A percentile compares a stretch with the other conserved stretches of the same genome.
Evolutionary conservation across 1,284 basidiomycete genomes (phyloP).

Genomic region (Phylloboletellus chloephorus): DNA sequence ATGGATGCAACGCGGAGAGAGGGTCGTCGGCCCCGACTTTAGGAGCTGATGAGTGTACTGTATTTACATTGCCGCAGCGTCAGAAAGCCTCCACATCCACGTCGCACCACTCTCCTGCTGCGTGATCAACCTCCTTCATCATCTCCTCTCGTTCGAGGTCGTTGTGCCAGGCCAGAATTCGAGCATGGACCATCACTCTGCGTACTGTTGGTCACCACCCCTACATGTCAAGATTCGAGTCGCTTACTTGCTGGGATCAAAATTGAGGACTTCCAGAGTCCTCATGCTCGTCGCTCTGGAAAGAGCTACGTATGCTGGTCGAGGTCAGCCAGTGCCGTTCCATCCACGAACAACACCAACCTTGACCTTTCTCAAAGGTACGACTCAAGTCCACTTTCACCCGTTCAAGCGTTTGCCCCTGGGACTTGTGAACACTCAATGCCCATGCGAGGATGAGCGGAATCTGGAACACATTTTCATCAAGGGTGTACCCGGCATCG

Average conservation of each 20-base stretch:
- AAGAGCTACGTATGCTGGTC: constrained; percentile 85
- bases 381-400: constrained; percentile 64
- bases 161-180: constrained; percentile 31
- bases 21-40: background rate
- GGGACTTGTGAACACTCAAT: constrained; percentile 81
- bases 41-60: too few species aligned
- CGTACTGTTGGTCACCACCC: background rate
- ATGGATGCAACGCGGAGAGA: constrained; percentile 1
- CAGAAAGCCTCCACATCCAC: constrained; percentile 18
- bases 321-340: constrained; percentile 1
- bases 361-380: constrained; percentile 80
- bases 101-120: constrained; percentile 18
- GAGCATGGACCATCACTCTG: constrained; percentile 48
- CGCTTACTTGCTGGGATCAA: constrained; percentile 65
- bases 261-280: constrained; percentile 79
- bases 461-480: constrained; percentile 40
- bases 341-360: constrained; percentile 29
- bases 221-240: background rate
- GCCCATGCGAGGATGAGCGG: constrained; percentile 81
- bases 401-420: constrained; percentile 77
- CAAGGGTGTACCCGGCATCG: background rate
- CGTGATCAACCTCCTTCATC: constrained; percentile 1
- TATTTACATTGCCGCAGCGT: background rate
- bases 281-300: constrained; percentile 86
- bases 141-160: constrained; percentile 22